phyloP scores from a whole-genome alignment of 2,329 filamentous ascomycete species.

The Delphinella strobiligena region DNA sequence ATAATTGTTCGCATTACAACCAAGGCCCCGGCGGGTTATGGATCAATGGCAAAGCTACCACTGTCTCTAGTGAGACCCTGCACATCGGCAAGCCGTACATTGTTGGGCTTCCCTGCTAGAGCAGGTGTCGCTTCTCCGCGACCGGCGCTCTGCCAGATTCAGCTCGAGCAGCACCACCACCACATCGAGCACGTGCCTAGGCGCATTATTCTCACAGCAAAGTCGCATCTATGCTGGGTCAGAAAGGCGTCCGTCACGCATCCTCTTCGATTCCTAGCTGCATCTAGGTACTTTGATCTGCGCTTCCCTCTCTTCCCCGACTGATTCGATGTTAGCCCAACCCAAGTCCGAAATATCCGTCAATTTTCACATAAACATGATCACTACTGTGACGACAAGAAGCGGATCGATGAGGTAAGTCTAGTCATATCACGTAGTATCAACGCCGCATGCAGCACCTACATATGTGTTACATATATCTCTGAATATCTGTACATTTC shows the following conservation, averaged over 20 bases:
- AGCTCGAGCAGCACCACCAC: too few relatives aligned
- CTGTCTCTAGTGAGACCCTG: not conserved
- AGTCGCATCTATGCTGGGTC: not conserved
- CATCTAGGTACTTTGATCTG: not conserved
- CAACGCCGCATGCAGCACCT: too few relatives aligned
- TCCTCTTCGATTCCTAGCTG: not conserved
- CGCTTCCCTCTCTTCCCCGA: not conserved
- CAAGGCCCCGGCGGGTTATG: not conserved
- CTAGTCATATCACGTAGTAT: not conserved
- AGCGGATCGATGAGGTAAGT: not conserved
- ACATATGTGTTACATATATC: too few relatives aligned
- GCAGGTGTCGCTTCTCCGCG: too few relatives aligned
- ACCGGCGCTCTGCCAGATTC: too few relatives aligned
- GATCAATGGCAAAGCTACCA: not conserved
- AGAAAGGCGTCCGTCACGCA: not conserved
- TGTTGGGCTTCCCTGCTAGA: not conserved
- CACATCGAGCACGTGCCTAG: not conserved
- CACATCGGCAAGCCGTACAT: not conserved
- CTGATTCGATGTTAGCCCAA: not conserved
- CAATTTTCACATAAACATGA: not conserved
- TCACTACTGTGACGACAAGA: not conserved
- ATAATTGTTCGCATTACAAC: not conserved
- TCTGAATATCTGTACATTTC: too few relatives aligned
- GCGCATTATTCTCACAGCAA: not conserved
- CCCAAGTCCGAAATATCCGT: not conserved